A percentile compares a stretch with the other conserved stretches of the same genome.
Conservation (phyloP, 345 rosid genomes). For the Euphorbia pulcherrima region DNA sequence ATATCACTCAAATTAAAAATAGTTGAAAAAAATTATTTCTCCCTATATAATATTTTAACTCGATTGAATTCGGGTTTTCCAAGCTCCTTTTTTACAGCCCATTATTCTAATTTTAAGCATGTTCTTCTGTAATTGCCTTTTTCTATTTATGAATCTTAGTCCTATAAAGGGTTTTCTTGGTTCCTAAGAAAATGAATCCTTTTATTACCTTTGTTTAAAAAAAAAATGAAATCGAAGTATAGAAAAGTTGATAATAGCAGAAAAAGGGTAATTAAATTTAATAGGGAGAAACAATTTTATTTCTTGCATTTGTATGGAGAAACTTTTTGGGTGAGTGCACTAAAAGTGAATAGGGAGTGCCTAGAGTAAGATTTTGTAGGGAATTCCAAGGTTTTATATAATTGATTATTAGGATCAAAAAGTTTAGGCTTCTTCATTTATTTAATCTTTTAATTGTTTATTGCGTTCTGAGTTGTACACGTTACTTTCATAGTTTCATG, state of each 20-base stretch:
- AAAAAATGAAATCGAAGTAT: too few species aligned
- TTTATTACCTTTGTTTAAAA: not conserved
- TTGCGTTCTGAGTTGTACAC: not conserved
- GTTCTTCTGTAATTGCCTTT: slow-evolving; percentile 3
- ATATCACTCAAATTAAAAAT: too few species aligned
- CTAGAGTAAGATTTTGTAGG: not conserved
- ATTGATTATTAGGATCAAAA: not conserved
- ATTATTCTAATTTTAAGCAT: slow-evolving; percentile 9
- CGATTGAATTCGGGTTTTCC: not conserved
- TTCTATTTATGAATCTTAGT: not conserved
- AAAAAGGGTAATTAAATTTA: too few species aligned
- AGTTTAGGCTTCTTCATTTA: not conserved
- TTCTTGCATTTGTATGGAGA: not conserved
- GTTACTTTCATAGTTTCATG: not conserved
- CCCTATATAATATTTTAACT: not conserved
- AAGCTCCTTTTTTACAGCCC: not conserved
- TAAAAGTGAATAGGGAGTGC: not conserved
- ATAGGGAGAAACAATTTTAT: not conserved
- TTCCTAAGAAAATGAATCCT: slow-evolving; percentile 10
- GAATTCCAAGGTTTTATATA: not conserved
- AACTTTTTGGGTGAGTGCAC: not conserved
- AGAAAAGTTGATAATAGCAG: too few species aligned
- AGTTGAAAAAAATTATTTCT: too few species aligned
- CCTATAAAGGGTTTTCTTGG: slow-evolving; percentile 13
- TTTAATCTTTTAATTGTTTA: too few species aligned